Percentiles rank a stretch among this genome's conserved stretches.
phyloP scores from a whole-genome alignment of 2,329 filamentous ascomycete species.

The Alternaria brassicae region DNA sequence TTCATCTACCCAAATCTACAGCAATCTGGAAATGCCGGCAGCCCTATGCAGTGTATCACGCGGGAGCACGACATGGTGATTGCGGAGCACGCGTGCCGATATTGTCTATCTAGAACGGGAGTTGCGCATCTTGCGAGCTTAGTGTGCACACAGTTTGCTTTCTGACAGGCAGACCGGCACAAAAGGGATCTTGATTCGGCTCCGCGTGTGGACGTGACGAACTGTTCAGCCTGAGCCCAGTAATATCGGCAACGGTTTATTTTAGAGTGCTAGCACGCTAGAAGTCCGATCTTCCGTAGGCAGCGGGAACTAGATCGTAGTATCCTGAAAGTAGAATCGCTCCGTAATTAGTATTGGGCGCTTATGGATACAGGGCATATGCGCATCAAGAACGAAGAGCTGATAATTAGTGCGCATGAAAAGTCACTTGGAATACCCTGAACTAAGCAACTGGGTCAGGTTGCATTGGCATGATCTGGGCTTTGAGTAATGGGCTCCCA shows the following conservation, averaged over 20 bases:
- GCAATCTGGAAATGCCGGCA: constrained; percentile 13
- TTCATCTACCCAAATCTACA: constrained; percentile 7
- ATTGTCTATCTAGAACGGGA: not conserved
- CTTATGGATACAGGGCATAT: too few species aligned
- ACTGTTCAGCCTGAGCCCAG: too few species aligned
- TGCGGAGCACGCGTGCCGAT: not conserved
- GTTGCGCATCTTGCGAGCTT: not conserved
- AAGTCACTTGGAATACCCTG: not conserved
- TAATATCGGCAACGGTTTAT: too few species aligned
- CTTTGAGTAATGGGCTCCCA: too few species aligned
- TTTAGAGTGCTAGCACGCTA: too few species aligned
- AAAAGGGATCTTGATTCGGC: not conserved
- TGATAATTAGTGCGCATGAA: too few species aligned
- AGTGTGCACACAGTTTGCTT: not conserved
- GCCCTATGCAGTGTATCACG: not conserved
- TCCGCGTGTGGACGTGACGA: not conserved
- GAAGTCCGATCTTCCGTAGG: not conserved
- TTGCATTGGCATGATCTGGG: not conserved
- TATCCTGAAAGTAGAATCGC: not conserved
- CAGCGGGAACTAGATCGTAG: not conserved
- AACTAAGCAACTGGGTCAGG: not conserved
- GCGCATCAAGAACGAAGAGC: too few species aligned
- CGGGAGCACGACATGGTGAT: not conserved
- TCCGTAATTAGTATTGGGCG: too few species aligned
- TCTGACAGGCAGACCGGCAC: not conserved